Percentiles rank a stretch among this genome's conserved stretches.
Conservation (phyloP, 2,329 filamentous ascomycete genomes). For the Xylaria sp. region DNA sequence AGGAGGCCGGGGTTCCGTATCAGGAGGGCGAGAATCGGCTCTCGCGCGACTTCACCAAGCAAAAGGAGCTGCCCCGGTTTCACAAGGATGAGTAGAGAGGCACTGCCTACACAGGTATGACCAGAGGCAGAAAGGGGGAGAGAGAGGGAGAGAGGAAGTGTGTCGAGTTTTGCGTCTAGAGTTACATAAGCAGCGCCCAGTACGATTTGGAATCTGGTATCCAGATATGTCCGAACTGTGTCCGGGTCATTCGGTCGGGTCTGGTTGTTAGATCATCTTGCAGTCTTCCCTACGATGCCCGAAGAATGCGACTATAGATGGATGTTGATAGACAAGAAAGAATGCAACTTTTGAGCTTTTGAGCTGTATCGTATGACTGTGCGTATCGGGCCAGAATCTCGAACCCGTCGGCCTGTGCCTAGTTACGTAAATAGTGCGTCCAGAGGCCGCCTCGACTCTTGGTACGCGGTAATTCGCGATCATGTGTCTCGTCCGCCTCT, state of each 20-base stretch:
- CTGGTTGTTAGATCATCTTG: neutral
- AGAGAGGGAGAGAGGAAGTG: neutral
- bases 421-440: conserved; percentile 21
- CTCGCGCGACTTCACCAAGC: conserved; percentile 49
- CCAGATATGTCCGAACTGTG: too few species aligned
- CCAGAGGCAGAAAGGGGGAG: neutral
- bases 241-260: neutral
- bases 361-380: conserved; percentile 16
- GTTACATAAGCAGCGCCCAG: neutral
- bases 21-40: conserved; percentile 61
- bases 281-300: neutral
- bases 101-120: neutral
- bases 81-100: neutral
- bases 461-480: neutral
- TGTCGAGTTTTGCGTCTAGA: neutral
- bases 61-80: conserved; percentile 9
- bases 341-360: neutral
- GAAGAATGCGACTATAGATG: neutral
- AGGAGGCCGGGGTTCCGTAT: conserved; percentile 64
- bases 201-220: neutral
- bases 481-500: neutral
- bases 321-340: neutral
- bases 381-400: neutral
- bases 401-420: conserved; percentile 7
- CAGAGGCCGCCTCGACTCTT: neutral